A percentile compares a stretch with the other conserved stretches of the same genome.
Conservation (phyloP, 805 yeast species). For the Spathaspora gorwiae region DNA sequence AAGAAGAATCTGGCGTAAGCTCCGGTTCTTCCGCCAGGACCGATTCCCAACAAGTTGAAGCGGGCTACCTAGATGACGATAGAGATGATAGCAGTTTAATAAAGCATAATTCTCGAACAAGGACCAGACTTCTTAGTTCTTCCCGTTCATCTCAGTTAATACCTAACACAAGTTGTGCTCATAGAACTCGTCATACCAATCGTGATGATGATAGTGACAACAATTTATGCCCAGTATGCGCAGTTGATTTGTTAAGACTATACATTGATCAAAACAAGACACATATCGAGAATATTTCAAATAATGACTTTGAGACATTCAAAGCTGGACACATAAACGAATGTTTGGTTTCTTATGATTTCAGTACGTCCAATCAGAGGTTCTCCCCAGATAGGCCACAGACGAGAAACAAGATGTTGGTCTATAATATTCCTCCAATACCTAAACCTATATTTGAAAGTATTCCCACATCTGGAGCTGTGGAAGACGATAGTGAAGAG, state of each 20-base stretch:
- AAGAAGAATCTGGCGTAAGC: background rate
- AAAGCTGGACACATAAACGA: slow-evolving; percentile 65
- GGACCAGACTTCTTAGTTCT: slow-evolving; percentile 15
- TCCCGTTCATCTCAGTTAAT: slow-evolving; percentile 14
- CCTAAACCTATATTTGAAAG: slow-evolving; percentile 36
- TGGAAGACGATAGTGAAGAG: background rate
- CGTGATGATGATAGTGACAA: slow-evolving; percentile 21
- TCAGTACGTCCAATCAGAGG: slow-evolving; percentile 50
- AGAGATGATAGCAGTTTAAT: slow-evolving; percentile 10
- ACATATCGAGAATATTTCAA: slow-evolving; percentile 9
- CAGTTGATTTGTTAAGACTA: slow-evolving; percentile 21
- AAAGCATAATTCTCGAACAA: slow-evolving; percentile 16
- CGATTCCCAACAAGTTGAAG: background rate
- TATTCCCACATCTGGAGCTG: slow-evolving; percentile 12
- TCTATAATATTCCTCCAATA: slow-evolving; percentile 55
- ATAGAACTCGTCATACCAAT: slow-evolving; percentile 2
- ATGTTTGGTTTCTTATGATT: slow-evolving; percentile 69
- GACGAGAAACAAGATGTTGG: slow-evolving; percentile 76
- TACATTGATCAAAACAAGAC: slow-evolving; percentile 14
- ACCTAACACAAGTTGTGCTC: background rate
- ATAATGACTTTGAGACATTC: slow-evolving; percentile 30
- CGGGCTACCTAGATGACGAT: background rate
- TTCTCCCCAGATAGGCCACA: slow-evolving; percentile 21
- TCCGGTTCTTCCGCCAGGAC: background rate
- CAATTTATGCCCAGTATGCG: slow-evolving; percentile 40